Conservation (phyloP, 495 filamentous ascomycete genomes). For the Physcia stellaris region DNA sequence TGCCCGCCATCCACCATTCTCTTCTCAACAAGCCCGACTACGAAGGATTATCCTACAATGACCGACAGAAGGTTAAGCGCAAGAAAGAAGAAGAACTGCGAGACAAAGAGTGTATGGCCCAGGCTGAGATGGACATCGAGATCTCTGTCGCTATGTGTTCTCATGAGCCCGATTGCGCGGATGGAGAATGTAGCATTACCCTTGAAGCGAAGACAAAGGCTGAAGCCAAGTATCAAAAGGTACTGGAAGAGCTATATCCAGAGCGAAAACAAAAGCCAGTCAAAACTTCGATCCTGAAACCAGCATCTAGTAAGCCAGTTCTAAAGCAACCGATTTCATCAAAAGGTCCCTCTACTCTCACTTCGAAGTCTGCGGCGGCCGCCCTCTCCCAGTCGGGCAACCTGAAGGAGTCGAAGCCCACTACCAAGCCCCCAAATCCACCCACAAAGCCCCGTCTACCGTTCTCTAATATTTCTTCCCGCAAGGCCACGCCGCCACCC, state of each 20-base stretch:
- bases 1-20: slow-evolving; percentile 13
- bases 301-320: slow-evolving; percentile 19
- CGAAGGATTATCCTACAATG: slow-evolving; percentile 13
- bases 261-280: slow-evolving; percentile 46
- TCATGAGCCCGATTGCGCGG: slow-evolving; percentile 13
- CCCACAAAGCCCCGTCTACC: slow-evolving; percentile 27
- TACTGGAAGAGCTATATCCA: slow-evolving; percentile 51
- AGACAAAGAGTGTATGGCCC: slow-evolving; percentile 10
- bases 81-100: slow-evolving; percentile 4
- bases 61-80: slow-evolving; percentile 10
- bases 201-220: slow-evolving; percentile 9
- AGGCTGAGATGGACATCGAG: slow-evolving; percentile 9
- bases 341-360: slow-evolving; percentile 27
- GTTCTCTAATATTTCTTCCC: slow-evolving; percentile 20
- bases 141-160: slow-evolving; percentile 7
- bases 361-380: slow-evolving; percentile 39
- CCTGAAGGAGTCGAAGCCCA: slow-evolving; percentile 15
- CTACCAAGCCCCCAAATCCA: slow-evolving; percentile 22
- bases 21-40: slow-evolving; percentile 17
- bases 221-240: slow-evolving; percentile 36
- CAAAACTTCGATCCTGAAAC: too few relatives aligned
- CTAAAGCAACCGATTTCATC: slow-evolving; percentile 9
- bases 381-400: slow-evolving; percentile 33
- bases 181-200: slow-evolving; percentile 11
- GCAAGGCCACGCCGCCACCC: slow-evolving; percentile 25